Evolutionary conservation across 1,284 basidiomycete species (phyloP), one percentile per base, ranked within the genome.

Genomic region (Cystobasidiaceae sp.): DNA sequence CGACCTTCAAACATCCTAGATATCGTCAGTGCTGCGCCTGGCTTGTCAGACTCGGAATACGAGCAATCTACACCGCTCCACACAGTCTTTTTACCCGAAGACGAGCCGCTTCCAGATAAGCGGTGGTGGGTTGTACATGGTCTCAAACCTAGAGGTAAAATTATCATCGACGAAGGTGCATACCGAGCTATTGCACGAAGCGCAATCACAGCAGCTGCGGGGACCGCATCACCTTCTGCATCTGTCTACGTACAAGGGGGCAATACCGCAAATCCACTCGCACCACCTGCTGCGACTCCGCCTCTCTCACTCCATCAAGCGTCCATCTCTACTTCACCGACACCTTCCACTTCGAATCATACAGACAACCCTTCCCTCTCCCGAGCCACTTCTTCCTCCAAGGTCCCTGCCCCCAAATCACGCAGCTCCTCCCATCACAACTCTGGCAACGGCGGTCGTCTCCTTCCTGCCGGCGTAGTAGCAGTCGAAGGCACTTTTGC

Each of bases 41-140:
- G 44, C 21, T 44, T 32, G 23, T 5, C 37, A 51, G 69, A 72
- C 39, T 65, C 68, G 39, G 67, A 62, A 33, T 33, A 67, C n/a
- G 23, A 49, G 4, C 5, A 27, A 1, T 33, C 45, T 21, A 76
- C 77, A 4, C 90, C 90, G 2, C 83, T 88, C 0, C 93, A 97
- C 74, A 97, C 94, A 0, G 77, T 93, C 27, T 97, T 98, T 80
- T 81, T 84, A 17, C 85, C 93, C 3, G 85, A 87, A 19, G 73
- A 82, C 1, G 78, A 81, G 4, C 90, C 91, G 0, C 80, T 96
- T 71, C 85, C 89, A 32, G 93, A 96, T 33, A 83, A 96, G 43
- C 97, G 97, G 73, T 87, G 90, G 70, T 97, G 93, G 91, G 93
- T 94, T 27, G 84, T 87, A 15, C 93, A 98, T 77, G 97, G 93